Base-by-base conservation (phyloP, 345 rosid genomes). In the Eucalyptus marginata region DNA sequence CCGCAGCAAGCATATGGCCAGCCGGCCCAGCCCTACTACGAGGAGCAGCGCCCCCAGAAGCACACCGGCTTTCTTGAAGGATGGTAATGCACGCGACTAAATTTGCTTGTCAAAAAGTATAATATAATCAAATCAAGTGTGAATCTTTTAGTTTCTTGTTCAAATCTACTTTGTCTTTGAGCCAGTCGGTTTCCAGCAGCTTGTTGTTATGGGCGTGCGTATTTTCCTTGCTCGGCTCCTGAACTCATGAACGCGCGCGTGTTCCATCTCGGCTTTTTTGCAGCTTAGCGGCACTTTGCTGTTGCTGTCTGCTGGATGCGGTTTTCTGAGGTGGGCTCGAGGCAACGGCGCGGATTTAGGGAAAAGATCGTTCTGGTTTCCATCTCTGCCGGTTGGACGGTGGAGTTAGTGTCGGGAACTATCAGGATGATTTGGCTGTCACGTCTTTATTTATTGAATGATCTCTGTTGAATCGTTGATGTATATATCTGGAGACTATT, bases 221-320 rank as follows among this genome's bases (percentile, higher is more conserved):
- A 33, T 17, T 71, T n/a, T 64, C 10, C 76, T 15, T 64, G 36
- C 76, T 64, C 10, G 8, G 20, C 76, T 64, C 36, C 20, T 14
- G 40, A n/a, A 64, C 76, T 64, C 36, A 64, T 76, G 83, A 76
- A 3, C 1, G 46, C 4, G 46, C 2, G 15, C 12, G 22, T 16
- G 43, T 33, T 71, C 27, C 14, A 18, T 36, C 83, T 36, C 27
- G 46, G 22, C 25, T 46, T 86, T 56, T 86, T 87, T 86, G 93
- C 96, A 95, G 97, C 92, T 92, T 95, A 91, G 96, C 95, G 79
- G 96, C 96, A 13, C 95, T 95, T 86, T 95, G 97, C 90, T 95
- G 97, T 64, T 95, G 97, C 91, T 95, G 96, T 92, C 93, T 95
- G 80, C 87, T 95, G 91, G 97, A 95, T 93, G 95, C 96, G 87